These are phyloP conservation scores for Pseudohalonectria lignicola DNA, from an alignment of 2,329 filamentous ascomycete species.

Conservation along the genomic window DNA sequence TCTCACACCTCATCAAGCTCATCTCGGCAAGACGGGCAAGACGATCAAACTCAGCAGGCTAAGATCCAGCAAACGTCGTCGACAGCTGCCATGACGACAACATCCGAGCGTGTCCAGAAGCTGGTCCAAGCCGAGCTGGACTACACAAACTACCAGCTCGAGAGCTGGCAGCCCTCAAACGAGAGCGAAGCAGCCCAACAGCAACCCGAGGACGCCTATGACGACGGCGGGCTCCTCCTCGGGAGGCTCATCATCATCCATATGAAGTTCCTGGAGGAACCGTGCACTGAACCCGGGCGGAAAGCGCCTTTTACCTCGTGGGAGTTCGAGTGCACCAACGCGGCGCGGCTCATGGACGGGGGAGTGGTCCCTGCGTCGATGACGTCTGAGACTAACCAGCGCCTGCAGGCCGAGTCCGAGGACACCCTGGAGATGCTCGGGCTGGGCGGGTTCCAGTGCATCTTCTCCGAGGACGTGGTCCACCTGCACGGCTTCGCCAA, in stretches of 20 bases:
- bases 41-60: no score
- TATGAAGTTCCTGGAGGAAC: background rate
- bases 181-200: no score
- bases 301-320: no score
- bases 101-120: no score
- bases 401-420: background rate
- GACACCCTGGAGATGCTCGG: background rate
- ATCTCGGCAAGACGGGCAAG: no score
- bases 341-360: background rate
- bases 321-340: background rate
- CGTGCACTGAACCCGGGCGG: background rate
- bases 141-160: no score
- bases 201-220: no score
- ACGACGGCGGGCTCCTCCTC: slow-evolving; percentile 1
- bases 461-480: slow-evolving; percentile 2
- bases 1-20: no score
- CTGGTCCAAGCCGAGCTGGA: no score
- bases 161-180: no score
- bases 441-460: background rate
- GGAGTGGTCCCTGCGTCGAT: background rate
- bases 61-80: no score
- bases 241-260: background rate
- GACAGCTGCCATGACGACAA: no score
- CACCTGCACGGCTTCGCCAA: background rate
- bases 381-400: slow-evolving; percentile 1